These are phyloP conservation scores for Viola pubescens DNA, from an alignment of 441 rosid genomes.

Conservation along the genomic window DNA sequence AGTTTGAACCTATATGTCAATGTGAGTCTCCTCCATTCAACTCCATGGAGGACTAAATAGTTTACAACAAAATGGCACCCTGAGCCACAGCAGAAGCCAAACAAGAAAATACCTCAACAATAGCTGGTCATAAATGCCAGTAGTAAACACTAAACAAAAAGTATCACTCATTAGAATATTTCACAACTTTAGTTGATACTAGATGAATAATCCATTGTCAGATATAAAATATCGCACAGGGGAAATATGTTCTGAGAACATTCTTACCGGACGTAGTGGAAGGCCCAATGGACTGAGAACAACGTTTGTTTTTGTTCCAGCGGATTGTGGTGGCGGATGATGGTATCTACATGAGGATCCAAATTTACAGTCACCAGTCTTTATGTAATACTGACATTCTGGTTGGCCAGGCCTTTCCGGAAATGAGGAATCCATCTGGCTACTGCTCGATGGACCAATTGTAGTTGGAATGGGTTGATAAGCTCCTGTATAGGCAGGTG, in stretches of 20 bases:
- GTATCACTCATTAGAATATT: neutral
- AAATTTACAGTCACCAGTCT: slow-evolving; percentile 86
- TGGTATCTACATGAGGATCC: slow-evolving; percentile 89
- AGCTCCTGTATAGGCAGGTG: slow-evolving; percentile 55
- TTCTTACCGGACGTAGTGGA: slow-evolving; percentile 83
- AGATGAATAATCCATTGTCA: neutral
- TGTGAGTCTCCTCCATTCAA: too few relatives aligned
- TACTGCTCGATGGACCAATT: slow-evolving; percentile 42
- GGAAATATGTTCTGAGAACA: neutral
- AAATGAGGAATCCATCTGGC: slow-evolving; percentile 49
- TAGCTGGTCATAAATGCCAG: neutral
- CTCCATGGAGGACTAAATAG: too few relatives aligned
- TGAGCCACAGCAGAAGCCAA: too few relatives aligned
- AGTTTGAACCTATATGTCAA: too few relatives aligned
- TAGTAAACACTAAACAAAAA: neutral
- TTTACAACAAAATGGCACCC: too few relatives aligned
- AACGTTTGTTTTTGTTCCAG: slow-evolving; percentile 39
- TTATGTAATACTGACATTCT: slow-evolving; percentile 82
- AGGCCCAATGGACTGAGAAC: slow-evolving; percentile 67
- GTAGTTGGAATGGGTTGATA: slow-evolving; percentile 45
- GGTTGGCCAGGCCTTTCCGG: slow-evolving; percentile 89
- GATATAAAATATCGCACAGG: neutral
- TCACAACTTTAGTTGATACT: slow-evolving; percentile 1
- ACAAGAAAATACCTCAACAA: neutral
- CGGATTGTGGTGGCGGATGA: slow-evolving; percentile 69